These are phyloP conservation scores for Angomonas deanei DNA, from an alignment of 208 protist species.

Conservation along the genomic window DNA sequence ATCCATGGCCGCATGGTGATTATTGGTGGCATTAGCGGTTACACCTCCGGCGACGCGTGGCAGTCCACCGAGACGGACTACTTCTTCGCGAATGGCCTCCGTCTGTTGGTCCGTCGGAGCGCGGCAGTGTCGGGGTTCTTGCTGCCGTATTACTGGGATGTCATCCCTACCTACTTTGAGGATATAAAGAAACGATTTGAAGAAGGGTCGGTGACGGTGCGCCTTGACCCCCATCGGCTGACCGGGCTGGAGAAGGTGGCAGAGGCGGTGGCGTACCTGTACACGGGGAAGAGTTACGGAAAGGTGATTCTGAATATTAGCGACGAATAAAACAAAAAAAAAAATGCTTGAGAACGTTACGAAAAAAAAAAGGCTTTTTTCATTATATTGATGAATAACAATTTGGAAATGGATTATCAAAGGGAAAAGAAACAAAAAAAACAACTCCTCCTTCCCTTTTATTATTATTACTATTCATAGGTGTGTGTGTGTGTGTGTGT, in stretches of 20 bases:
- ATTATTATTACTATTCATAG: too few species aligned
- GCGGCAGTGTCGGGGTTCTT: slow-evolving; percentile 27
- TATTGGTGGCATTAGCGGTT: slow-evolving; percentile 44
- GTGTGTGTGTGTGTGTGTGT: too few species aligned
- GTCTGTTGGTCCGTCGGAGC: slow-evolving; percentile 10
- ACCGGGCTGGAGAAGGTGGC: slow-evolving; percentile 20
- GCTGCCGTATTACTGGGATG: slow-evolving; percentile 18
- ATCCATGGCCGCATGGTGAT: slow-evolving; percentile 24
- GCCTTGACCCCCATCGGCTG: slow-evolving; percentile 13
- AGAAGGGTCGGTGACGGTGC: slow-evolving; percentile 11
- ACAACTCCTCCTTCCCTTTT: too few species aligned
- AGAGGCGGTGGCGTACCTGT: slow-evolving; percentile 26
- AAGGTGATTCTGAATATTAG: slow-evolving; percentile 24
- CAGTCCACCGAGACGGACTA: slow-evolving; percentile 1
- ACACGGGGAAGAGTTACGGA: slow-evolving; percentile 25
- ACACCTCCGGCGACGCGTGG: slow-evolving; percentile 22
- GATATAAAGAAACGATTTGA: slow-evolving; percentile 16
- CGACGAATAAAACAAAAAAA: not conserved
- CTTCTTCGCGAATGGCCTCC: slow-evolving; percentile 4
- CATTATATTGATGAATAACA: slow-evolving; percentile 3
- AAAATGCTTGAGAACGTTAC: not conserved
- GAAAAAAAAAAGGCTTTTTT: slow-evolving; percentile 10
- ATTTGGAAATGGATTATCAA: not conserved
- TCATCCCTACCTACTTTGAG: slow-evolving; percentile 20
- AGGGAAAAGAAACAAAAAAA: too few species aligned